Evolutionary conservation across 2,329 filamentous ascomycete genomes (phyloP).

Genomic region (Colletotrichum sp.): DNA sequence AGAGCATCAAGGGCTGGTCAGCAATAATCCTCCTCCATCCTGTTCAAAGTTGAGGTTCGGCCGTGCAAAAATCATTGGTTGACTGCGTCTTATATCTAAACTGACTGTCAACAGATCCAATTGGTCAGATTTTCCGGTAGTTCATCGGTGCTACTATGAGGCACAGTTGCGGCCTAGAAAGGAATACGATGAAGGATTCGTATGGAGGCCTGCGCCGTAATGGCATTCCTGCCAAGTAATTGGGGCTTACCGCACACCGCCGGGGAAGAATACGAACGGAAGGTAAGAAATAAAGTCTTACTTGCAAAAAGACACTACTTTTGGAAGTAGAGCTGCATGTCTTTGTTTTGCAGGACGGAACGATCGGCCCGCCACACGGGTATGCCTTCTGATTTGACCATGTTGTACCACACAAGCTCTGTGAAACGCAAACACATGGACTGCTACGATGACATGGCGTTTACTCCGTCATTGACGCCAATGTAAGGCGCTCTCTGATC

Average conservation of each 20-base stretch:
- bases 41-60: background rate
- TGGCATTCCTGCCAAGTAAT: background rate
- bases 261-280: background rate
- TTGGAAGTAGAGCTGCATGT: background rate
- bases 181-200: background rate
- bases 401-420: background rate
- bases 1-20: background rate
- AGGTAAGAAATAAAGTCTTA: background rate
- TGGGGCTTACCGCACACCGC: background rate
- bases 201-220: background rate
- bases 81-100: background rate
- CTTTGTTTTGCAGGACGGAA: background rate
- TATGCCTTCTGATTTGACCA: background rate
- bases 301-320: background rate
- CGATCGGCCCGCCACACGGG: background rate
- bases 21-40: background rate
- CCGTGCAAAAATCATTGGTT: background rate
- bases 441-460: background rate
- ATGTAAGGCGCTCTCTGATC: background rate
- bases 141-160: background rate
- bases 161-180: background rate
- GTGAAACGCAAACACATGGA: background rate
- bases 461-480: background rate
- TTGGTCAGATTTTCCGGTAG: background rate
- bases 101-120: rapidly evolving